Conservation (phyloP, 495 filamentous ascomycete species). For the Trichoderma gamsii region DNA sequence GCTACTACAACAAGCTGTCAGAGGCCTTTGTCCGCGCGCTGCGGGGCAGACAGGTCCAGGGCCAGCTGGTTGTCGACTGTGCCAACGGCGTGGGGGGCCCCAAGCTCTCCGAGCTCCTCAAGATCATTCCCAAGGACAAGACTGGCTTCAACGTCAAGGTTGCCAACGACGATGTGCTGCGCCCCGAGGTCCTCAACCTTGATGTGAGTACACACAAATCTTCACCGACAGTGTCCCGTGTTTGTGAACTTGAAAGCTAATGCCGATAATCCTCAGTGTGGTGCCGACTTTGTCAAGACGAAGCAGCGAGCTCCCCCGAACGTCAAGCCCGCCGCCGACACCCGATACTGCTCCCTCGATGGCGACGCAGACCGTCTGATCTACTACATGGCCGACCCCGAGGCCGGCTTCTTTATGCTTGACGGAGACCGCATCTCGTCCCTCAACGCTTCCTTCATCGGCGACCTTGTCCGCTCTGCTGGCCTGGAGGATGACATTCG, state of each 20-base stretch:
- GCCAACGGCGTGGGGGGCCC: constrained; percentile 96
- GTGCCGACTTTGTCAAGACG: constrained; percentile 96
- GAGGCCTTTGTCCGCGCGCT: constrained; percentile 76
- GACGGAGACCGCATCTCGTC: constrained; percentile 97
- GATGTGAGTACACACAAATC: constrained; percentile 51
- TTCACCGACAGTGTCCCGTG: background rate
- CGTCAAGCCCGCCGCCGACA: constrained; percentile 65
- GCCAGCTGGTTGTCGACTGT: constrained; percentile 80
- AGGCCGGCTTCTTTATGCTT: constrained; percentile 77
- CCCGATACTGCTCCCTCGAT: constrained; percentile 86
- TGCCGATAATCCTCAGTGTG: constrained; percentile 52
- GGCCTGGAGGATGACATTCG: constrained; percentile 73
- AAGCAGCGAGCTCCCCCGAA: constrained; percentile 83
- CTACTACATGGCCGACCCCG: constrained; percentile 86
- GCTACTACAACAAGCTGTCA: constrained; percentile 90
- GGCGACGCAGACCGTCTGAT: constrained; percentile 93
- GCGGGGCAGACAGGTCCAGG: constrained; percentile 61
- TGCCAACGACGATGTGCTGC: constrained; percentile 84
- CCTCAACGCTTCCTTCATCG: constrained; percentile 88
- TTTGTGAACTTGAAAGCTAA: constrained; percentile 4
- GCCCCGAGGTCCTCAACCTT: constrained; percentile 80
- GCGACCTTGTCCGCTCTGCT: constrained; percentile 72
- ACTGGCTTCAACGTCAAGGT: constrained; percentile 74
- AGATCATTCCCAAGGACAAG: constrained; percentile 63
- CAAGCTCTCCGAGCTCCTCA: constrained; percentile 80